Percentiles rank a stretch among this genome's conserved stretches.
These are phyloP conservation scores for Fusarium mexicanum DNA, from an alignment of 2,329 filamentous ascomycete species.

Conservation along the genomic window DNA sequence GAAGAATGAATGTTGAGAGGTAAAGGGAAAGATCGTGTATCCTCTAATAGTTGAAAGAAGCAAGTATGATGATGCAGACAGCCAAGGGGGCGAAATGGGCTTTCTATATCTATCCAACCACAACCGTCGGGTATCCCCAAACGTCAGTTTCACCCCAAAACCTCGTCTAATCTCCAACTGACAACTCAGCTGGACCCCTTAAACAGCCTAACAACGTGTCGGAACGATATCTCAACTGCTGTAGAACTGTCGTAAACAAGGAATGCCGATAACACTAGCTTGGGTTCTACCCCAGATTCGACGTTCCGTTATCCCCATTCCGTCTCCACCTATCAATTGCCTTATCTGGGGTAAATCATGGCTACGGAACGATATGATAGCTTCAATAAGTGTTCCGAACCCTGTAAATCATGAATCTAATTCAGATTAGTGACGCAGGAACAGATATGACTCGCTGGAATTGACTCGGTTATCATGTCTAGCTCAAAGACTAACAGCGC, in stretches of 20 bases:
- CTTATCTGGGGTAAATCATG: background rate
- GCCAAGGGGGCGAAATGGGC: background rate
- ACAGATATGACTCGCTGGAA: background rate
- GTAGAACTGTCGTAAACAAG: background rate
- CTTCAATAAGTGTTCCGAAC: background rate
- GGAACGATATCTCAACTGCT: background rate
- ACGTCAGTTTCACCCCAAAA: background rate
- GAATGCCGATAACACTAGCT: conserved; percentile 2
- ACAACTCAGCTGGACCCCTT: background rate
- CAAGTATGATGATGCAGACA: background rate
- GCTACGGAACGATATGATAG: background rate
- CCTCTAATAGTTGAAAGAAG: background rate
- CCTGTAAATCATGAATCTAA: background rate
- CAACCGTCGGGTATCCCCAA: background rate
- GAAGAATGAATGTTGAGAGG: background rate
- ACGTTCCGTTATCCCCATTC: conserved; percentile 10
- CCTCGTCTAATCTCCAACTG: background rate
- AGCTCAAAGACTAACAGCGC: background rate
- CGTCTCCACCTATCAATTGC: background rate
- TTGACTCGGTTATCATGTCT: background rate
- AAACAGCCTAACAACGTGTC: background rate
- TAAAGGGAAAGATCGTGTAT: background rate
- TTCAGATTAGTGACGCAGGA: background rate
- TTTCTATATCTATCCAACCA: conserved; percentile 13
- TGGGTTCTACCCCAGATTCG: conserved; percentile 19